Percentiles rank a stretch among this genome's conserved stretches.
These are phyloP conservation scores for Thraustochytrium sp. DNA, from an alignment of 352 stramenopile species.

Conservation along the genomic window DNA sequence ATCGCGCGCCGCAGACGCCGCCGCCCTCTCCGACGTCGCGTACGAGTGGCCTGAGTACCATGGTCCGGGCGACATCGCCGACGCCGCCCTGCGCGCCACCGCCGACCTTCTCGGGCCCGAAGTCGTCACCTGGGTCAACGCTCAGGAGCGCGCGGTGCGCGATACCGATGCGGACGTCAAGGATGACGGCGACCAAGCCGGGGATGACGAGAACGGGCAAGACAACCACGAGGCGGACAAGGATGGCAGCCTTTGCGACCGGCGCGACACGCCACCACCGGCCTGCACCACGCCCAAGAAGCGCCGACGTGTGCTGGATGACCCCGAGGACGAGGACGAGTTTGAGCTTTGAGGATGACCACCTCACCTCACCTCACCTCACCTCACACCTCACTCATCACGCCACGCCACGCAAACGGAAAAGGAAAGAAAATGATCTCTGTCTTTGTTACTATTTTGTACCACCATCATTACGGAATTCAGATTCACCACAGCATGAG, in stretches of 20 bases:
- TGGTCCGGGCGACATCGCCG: not conserved
- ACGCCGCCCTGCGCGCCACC: not conserved
- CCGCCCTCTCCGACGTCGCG: not conserved
- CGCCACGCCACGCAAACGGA: no score
- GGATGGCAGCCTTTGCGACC: not conserved
- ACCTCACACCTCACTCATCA: no score
- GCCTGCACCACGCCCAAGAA: no score
- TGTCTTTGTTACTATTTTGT: no score
- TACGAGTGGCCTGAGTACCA: not conserved
- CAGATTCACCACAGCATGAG: slow-evolving; percentile 17
- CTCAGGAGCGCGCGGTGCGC: not conserved
- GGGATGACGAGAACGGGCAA: not conserved
- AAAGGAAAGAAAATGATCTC: no score
- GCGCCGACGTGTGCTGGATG: not conserved
- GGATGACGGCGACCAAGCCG: not conserved
- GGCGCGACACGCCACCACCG: not conserved
- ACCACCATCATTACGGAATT: no score
- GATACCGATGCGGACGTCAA: not conserved
- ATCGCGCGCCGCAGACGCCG: not conserved
- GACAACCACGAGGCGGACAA: not conserved
- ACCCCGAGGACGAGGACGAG: not conserved
- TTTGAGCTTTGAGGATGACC: not conserved
- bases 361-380: no score
- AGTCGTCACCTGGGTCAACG: slow-evolving; percentile 30
- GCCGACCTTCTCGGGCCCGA: not conserved